phyloP scores from a whole-genome alignment of 2,329 filamentous ascomycete genomes.

The Thielaviopsis populi region DNA sequence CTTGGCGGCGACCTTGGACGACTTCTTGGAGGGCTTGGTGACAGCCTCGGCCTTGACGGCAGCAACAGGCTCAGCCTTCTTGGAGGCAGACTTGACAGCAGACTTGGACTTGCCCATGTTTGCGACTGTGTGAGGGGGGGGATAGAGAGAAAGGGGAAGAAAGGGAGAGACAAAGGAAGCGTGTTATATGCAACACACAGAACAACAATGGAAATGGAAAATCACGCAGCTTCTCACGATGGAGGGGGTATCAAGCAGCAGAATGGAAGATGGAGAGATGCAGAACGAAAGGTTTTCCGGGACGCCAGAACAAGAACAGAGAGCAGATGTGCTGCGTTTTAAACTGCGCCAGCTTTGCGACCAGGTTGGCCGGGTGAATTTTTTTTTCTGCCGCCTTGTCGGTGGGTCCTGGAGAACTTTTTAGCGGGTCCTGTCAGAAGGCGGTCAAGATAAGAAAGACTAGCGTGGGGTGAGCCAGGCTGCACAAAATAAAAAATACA shows the following conservation, averaged over 20 bases:
- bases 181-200: conserved; percentile 16
- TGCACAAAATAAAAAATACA: not conserved
- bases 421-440: conserved; percentile 18
- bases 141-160: conserved; percentile 16
- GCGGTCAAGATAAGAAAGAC: conserved; percentile 24
- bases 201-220: conserved; percentile 17
- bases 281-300: conserved; percentile 12
- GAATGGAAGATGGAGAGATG: conserved; percentile 14
- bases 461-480: not conserved
- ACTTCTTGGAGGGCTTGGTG: conserved; percentile 47
- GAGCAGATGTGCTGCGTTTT: conserved; percentile 9
- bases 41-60: conserved; percentile 32
- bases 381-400: conserved; percentile 24
- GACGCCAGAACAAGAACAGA: conserved; percentile 12
- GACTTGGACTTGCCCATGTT: conserved; percentile 55
- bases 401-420: conserved; percentile 22
- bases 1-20: conserved; percentile 48
- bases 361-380: conserved; percentile 16
- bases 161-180: conserved; percentile 16
- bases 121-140: conserved; percentile 21
- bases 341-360: conserved; percentile 10
- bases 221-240: conserved; percentile 11
- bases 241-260: conserved; percentile 17
- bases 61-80: conserved; percentile 36
- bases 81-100: conserved; percentile 33